Evolutionary conservation across 441 rosid genomes (phyloP), one percentile per base, ranked within the genome.

Genomic region (Flueggea neowawraea): DNA sequence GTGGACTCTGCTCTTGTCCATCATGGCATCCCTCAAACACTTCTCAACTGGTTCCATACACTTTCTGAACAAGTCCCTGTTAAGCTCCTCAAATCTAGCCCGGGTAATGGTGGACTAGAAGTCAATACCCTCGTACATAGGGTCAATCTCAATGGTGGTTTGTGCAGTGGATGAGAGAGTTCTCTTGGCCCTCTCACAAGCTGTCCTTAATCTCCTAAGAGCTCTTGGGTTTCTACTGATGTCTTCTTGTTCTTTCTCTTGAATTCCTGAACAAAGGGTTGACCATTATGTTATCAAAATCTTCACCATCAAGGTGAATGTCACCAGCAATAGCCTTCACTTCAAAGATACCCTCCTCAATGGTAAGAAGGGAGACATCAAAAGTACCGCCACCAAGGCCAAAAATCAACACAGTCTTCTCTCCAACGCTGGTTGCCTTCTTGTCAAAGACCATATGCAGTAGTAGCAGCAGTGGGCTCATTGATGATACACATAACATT

Each of bases 31-130:
- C 57, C 91, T 83, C 58, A 86, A 62, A 51, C 95, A 88, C 68
- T 88, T 88, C 82, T 88, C 90, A 0, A 88, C 90, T 0, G 80
- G 95, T 69, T 88, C 91, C 95, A 88, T 88, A 58, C 91, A 88
- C 73, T 88, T 88, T 43, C 91, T 65, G 55, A 88, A 88, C 61
- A 88, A 59, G 65, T 88, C 91, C 95, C 83, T 85, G 75, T 77
- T 43, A 43, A 43, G 45, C 12, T 43, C 45, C 45, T 43, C 45
- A 43, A 43, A 43, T 43, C 45, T 43, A 14, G 94, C 90, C 12
- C 94, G 76, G 8, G 80, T 73, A 22, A 85, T 80, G 12, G 91
- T 72, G 0, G 91, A 62, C 70, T 88, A 88, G 60, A 88, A 87
- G 53, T 88, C 95, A 57, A 85, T 52, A 10, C 86, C 91, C 73